phyloP scores from a whole-genome alignment of 2,329 filamentous ascomycete genomes.

The Beauveria medogensis region DNA sequence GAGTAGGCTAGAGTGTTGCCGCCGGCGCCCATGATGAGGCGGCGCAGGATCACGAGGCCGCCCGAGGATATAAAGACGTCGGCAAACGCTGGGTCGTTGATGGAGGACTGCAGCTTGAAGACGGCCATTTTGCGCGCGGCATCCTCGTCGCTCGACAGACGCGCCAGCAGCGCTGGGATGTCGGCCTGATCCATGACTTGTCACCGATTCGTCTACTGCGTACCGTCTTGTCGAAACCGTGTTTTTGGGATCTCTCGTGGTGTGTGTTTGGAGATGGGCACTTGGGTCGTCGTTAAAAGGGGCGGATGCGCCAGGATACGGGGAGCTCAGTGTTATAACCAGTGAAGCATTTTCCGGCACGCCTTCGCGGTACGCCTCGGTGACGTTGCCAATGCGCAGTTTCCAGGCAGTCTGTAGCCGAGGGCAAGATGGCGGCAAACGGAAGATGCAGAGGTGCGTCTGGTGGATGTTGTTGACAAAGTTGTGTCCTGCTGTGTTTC shows the following conservation, averaged over 20 bases:
- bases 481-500: background rate
- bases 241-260: background rate
- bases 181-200: constrained; percentile 56
- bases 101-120: constrained; percentile 92
- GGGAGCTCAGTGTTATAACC: background rate
- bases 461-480: background rate
- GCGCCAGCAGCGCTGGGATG: constrained; percentile 56
- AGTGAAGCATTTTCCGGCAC: background rate
- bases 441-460: background rate
- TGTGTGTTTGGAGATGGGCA: background rate
- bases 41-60: constrained; percentile 71
- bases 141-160: constrained; percentile 67
- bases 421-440: background rate
- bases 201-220: background rate
- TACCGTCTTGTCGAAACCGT: background rate
- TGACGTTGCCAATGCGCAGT: background rate
- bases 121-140: constrained; percentile 96
- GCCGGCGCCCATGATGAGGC: constrained; percentile 73
- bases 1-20: constrained; percentile 96
- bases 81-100: constrained; percentile 93
- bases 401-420: background rate
- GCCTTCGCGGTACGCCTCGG: background rate
- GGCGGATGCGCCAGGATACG: constrained; percentile 4
- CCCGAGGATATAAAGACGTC: constrained; percentile 91
- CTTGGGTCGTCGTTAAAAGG: background rate